A percentile compares a stretch with the other conserved stretches of the same genome.
phyloP scores from a whole-genome alignment of 2,329 filamentous ascomycete species.

The Colletotrichum chlorophyti region DNA sequence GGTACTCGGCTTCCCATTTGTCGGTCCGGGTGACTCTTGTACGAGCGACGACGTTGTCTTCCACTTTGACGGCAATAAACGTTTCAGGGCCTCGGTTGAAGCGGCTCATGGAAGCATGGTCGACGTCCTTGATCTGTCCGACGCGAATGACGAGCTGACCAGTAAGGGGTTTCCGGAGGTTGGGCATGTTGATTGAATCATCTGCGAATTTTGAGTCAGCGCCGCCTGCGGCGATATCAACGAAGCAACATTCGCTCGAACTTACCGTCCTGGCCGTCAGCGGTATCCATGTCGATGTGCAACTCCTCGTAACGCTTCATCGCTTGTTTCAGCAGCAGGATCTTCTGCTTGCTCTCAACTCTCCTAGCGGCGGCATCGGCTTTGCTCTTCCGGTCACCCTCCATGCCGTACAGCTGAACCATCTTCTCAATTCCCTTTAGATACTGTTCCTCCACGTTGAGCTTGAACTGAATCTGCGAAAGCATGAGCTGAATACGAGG shows the following conservation, averaged over 20 bases:
- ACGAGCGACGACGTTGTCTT: conserved; percentile 88
- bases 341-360: conserved; percentile 97
- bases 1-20: conserved; percentile 89
- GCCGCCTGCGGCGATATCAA: background rate
- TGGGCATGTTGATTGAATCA: conserved; percentile 95
- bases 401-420: conserved; percentile 96
- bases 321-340: conserved; percentile 92
- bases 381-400: conserved; percentile 95
- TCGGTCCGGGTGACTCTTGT: conserved; percentile 87
- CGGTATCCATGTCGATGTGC: conserved; percentile 87
- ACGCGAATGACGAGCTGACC: conserved; percentile 88
- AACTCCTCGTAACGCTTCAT: conserved; percentile 97
- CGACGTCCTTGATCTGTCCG: conserved; percentile 89
- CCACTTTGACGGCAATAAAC: conserved; percentile 94
- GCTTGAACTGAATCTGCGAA: conserved; percentile 97
- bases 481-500: conserved; percentile 99
- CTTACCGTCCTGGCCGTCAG: conserved; percentile 82
- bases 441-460: conserved; percentile 98
- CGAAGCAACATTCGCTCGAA: conserved; percentile 16
- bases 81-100: conserved; percentile 94
- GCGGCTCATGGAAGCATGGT: conserved; percentile 83
- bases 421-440: conserved; percentile 99
- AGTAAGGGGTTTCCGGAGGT: conserved; percentile 93
- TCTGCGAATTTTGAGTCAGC: conserved; percentile 61
- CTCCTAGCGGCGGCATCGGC: conserved; percentile 88